These are phyloP conservation scores for Annulohypoxylon maeteangense DNA, from an alignment of 495 filamentous ascomycete species.

Conservation along the genomic window DNA sequence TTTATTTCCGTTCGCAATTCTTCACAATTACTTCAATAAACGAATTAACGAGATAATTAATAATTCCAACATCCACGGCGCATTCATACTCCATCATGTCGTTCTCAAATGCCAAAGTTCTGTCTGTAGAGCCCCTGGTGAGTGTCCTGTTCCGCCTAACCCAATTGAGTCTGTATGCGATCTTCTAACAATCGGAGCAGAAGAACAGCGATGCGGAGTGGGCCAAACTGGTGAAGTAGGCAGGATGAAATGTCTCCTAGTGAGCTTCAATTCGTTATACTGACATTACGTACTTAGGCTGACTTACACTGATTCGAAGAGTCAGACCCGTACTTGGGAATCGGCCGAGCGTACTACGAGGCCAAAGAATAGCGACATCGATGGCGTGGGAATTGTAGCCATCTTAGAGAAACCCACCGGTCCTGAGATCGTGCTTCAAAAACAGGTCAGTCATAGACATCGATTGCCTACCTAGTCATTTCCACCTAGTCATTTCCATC, in stretches of 20 bases:
- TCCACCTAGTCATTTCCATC: neutral
- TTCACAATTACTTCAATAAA: neutral
- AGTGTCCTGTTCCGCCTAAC: conserved; percentile 23
- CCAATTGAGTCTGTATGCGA: conserved; percentile 13
- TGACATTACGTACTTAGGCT: conserved; percentile 58
- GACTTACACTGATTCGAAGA: conserved; percentile 77
- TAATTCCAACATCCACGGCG: neutral
- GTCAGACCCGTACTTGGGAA: conserved; percentile 79
- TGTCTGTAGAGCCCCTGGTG: conserved; percentile 57
- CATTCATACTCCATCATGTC: conserved; percentile 45
- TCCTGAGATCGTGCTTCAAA: conserved; percentile 5
- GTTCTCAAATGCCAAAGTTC: conserved; percentile 55
- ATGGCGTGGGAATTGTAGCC: conserved; percentile 91
- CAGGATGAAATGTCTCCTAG: conserved; percentile 31
- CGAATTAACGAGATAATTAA: neutral
- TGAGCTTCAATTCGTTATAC: conserved; percentile 2
- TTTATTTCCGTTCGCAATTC: conserved; percentile 23
- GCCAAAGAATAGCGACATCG: conserved; percentile 74
- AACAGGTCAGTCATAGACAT: neutral
- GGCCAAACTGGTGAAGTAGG: conserved; percentile 66
- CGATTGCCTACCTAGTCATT: neutral
- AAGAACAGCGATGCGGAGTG: conserved; percentile 72
- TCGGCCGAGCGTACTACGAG: conserved; percentile 81
- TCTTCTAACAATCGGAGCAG: conserved; percentile 38
- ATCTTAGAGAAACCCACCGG: conserved; percentile 74